Percentiles rank a stretch among this genome's conserved stretches.
Conservation (phyloP, 495 filamentous ascomycete genomes). For the Friedmanniomyces simplex region DNA sequence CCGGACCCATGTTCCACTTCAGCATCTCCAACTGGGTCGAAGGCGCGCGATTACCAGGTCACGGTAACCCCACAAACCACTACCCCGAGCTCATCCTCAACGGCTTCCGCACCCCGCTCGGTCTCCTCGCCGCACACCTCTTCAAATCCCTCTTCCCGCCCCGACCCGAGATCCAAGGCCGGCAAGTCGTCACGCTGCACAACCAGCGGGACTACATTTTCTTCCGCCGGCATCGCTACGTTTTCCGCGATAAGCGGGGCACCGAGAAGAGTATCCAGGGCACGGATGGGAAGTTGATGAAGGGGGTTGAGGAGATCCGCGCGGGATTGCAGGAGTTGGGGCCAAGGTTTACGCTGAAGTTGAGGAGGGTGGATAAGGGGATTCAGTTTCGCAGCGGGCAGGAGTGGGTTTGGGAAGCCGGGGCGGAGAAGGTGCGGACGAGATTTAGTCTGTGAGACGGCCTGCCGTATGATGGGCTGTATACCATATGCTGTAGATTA, state of each 20-base stretch:
- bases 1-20: conserved; percentile 83
- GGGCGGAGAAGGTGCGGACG: conserved; percentile 87
- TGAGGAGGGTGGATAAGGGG: conserved; percentile 83
- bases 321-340: conserved; percentile 80
- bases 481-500: no score
- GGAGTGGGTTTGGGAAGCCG: conserved; percentile 90
- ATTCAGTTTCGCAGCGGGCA: conserved; percentile 71
- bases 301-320: conserved; percentile 70
- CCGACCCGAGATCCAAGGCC: conserved; percentile 67
- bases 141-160: conserved; percentile 77
- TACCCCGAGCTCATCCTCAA: conserved; percentile 90
- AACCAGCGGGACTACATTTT: conserved; percentile 98
- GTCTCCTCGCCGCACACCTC: conserved; percentile 75
- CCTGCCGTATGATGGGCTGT: no score
- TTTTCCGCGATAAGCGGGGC: conserved; percentile 75
- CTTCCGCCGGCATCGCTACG: conserved; percentile 76
- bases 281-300: conserved; percentile 75
- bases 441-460: conserved; percentile 68
- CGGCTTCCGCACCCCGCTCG: conserved; percentile 88
- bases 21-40: conserved; percentile 76
- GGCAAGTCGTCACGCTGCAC: conserved; percentile 85
- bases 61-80: conserved; percentile 80
- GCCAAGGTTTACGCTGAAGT: conserved; percentile 74
- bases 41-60: conserved; percentile 71
- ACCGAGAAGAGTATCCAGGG: conserved; percentile 82